phyloP scores from a whole-genome alignment of 768 basidiomycete species.

The Tremella mesenterica region DNA sequence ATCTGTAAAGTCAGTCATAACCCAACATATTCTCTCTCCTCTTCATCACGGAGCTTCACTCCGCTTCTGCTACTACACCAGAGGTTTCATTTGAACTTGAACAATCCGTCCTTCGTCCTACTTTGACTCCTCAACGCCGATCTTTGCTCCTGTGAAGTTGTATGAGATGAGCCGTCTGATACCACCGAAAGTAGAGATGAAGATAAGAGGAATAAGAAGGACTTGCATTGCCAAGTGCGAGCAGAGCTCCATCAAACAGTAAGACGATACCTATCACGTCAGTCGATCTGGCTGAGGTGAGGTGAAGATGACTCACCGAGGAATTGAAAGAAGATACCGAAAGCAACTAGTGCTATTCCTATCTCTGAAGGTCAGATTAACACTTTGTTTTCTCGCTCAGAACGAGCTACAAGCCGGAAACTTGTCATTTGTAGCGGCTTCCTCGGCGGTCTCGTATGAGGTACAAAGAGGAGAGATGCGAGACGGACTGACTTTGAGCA shows the following conservation, averaged over 20 bases:
- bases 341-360: slow-evolving; percentile 90
- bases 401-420: too few relatives aligned
- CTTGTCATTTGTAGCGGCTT: too few relatives aligned
- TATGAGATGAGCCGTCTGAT: too few relatives aligned
- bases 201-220: background rate
- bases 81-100: too few relatives aligned
- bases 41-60: too few relatives aligned
- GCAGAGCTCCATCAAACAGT: slow-evolving; percentile 89
- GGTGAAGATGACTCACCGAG: slow-evolving; percentile 51
- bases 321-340: slow-evolving; percentile 91
- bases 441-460: background rate
- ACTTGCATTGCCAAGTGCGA: slow-evolving; percentile 92
- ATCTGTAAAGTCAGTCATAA: too few relatives aligned
- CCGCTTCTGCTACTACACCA: too few relatives aligned
- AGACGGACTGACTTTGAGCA: slow-evolving; percentile 48
- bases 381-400: slow-evolving; percentile 16
- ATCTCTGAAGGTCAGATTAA: slow-evolving; percentile 57
- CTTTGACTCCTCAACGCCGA: too few relatives aligned
- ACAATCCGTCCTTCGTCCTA: too few relatives aligned
- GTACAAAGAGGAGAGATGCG: background rate
- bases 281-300: background rate
- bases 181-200: too few relatives aligned
- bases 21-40: too few relatives aligned
- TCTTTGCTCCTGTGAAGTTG: too few relatives aligned
- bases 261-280: slow-evolving; percentile 56